Evolutionary conservation across 1,284 basidiomycete genomes (phyloP), one percentile per base, ranked within the genome.

Genomic region (Spongiforma sp.): DNA sequence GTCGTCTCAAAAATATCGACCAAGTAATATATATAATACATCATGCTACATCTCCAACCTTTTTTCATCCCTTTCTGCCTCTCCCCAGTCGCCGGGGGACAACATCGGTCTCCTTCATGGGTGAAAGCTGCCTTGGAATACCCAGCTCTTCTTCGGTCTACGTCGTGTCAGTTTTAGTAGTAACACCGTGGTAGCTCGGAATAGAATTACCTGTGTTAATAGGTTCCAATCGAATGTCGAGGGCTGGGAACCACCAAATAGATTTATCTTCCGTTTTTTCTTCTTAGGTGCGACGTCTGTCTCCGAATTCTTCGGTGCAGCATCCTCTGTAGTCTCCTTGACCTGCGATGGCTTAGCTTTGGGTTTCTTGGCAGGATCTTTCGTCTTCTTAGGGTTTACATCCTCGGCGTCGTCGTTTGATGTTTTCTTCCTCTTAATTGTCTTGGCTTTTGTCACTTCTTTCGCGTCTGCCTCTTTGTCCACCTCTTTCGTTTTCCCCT

Each of bases 41-140:
- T 34, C 10, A 46, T 24, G 55, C 57, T 64, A 75, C 24, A n/a
- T n/a, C n/a, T n/a, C n/a, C n/a, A n/a, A n/a, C n/a, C n/a, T n/a
- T n/a, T n/a, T n/a, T n/a, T n/a, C n/a, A n/a, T n/a, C 67, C 67
- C 63, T 69, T 71, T 48, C 66, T 69, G 11, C 63, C 59, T 61
- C 73, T 73, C 33, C 77, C 78, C 34, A 81, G 71, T 62, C 86
- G 80, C 32, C 77, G 77, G 0, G 86, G 87, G 28, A 86, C 79
- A 26, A 74, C 75, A 7, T 83, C 80, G 2, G 80, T 79, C 52
- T 84, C 83, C 67, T 87, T 89, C 62, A 91, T 80, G 17, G 89
- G 89, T 4, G 88, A 89, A 32, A 91, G 77, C 39, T 78, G 77
- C 1, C 84, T 88, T 19, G 89, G 89, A 69, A 91, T 91, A 61